Base-by-base conservation (phyloP, 176 grass and related monocot genomes). In the Oryza officinalis region DNA sequence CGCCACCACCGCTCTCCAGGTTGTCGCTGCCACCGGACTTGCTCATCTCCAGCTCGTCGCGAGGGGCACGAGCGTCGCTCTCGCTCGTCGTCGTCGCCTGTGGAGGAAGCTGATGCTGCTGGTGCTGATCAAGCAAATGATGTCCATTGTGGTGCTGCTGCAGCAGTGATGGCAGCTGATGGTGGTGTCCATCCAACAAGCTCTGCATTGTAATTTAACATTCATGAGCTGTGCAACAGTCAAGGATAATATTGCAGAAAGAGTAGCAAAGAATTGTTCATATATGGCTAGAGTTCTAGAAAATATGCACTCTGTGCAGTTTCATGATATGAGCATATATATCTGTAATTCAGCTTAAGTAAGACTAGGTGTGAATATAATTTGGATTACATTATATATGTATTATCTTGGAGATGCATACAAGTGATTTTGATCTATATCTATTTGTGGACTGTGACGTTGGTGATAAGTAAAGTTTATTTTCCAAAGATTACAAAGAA, bases 1-100 rank as follows among this genome's bases (percentile, higher is more conserved):
- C 90, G 33, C 84, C 88, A 0, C 71, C 81, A 1, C 81, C 91
- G 18, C 85, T 80, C 61, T 78, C 86, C 35, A 78, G 85, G 49
- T 96, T 96, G 69, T 96, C 93, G 44, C 96, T 94, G 73, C 94
- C 90, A 61, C 94, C 90, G 3, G 96, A 92, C 74, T 92, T 94
- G 89, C 93, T 96, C 61, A 95, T 91, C 22, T 92, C 83, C 14
- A 89, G 72, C 66, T 89, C 88, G 1, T 86, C 93, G 20, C 86
- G 83, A 18, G 81, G 54, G 30, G 71, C 76, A 2, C 71, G 77
- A 2, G 54, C 78, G 13, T 96, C 86, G 10, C 85, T 84, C 38
- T 96, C 96, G 11, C 84, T 87, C 0, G 74, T 72, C n/a, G 81
- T 87, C 2, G 74, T 72, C n/a, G 79, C 60, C 13, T 89, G 83